Conservation (phyloP, 345 rosid genomes). For the Litchi chinensis region DNA sequence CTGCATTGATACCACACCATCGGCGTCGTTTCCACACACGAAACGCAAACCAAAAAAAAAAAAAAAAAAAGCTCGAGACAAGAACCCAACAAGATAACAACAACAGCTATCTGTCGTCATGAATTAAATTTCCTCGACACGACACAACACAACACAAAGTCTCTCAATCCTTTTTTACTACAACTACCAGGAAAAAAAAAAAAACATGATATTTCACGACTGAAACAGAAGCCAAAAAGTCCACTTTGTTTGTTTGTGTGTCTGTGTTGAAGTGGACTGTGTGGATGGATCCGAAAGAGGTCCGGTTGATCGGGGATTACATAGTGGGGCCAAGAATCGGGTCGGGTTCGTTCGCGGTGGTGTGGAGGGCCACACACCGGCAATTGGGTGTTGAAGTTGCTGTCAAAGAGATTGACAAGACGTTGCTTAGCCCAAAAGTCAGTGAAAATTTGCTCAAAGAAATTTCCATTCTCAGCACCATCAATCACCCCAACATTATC, state of each 20-base stretch:
- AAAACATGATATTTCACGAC: constrained; percentile 14
- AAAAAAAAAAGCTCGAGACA: too few species aligned
- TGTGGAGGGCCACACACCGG: constrained; percentile 66
- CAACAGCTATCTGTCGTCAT: neutral
- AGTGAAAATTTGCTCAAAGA: constrained; percentile 69
- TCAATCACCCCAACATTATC: constrained; percentile 70
- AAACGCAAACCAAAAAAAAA: neutral
- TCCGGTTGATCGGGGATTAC: constrained; percentile 64
- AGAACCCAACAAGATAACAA: neutral
- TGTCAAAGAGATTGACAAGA: constrained; percentile 78
- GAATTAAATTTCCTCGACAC: neutral
- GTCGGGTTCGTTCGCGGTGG: constrained; percentile 80
- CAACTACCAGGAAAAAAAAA: neutral
- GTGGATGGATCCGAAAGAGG: constrained; percentile 48
- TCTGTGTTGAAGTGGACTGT: constrained; percentile 14
- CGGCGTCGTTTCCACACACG: constrained; percentile 45
- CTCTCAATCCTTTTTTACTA: neutral
- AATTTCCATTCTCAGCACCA: constrained; percentile 75
- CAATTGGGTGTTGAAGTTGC: constrained; percentile 58
- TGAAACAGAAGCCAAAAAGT: neutral
- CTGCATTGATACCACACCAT: neutral
- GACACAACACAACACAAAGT: neutral
- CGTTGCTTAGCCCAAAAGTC: constrained; percentile 59
- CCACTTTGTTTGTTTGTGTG: neutral
- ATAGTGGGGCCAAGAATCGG: constrained; percentile 69